These are phyloP conservation scores for Chaetothyriales sp. DNA, from an alignment of 2,329 filamentous ascomycete species.

Conservation along the genomic window DNA sequence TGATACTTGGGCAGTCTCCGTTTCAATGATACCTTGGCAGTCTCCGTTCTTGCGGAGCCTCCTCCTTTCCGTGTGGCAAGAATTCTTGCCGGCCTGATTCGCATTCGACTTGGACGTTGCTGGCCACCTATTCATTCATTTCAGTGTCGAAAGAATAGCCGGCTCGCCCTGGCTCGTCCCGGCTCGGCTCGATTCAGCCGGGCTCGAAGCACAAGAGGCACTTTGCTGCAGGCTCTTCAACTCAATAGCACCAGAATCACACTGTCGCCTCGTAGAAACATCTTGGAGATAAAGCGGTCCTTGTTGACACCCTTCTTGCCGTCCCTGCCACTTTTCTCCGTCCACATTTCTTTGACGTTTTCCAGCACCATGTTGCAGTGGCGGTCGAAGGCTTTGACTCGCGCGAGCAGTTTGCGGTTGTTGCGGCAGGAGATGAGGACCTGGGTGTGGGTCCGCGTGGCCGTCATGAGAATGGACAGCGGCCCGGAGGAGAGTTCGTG, in stretches of 20 bases:
- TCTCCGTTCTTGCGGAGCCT: background rate
- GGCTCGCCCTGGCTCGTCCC: too few relatives aligned
- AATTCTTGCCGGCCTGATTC: background rate
- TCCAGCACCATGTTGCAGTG: conserved; percentile 99
- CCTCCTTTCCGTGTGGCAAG: background rate
- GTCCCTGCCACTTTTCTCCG: conserved; percentile 70
- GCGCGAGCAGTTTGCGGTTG: conserved; percentile 92
- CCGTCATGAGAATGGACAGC: conserved; percentile 89
- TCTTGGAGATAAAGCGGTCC: conserved; percentile 95
- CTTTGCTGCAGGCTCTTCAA: conserved; percentile 30
- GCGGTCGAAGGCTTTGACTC: conserved; percentile 95
- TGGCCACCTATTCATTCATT: background rate
- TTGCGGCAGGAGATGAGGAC: conserved; percentile 95
- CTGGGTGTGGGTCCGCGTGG: conserved; percentile 85
- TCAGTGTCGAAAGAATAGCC: background rate
- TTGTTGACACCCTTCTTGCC: conserved; percentile 96
- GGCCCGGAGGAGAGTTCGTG: conserved; percentile 69
- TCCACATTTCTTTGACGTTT: conserved; percentile 99
- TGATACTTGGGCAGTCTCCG: background rate
- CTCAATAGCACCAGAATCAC: conserved; percentile 78
- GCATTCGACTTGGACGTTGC: background rate
- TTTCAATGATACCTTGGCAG: background rate
- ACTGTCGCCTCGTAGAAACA: conserved; percentile 81
- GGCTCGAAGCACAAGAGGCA: background rate
- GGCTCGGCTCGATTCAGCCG: background rate